Conservation (phyloP, 805 yeast species). For the Starmerella powellii region DNA sequence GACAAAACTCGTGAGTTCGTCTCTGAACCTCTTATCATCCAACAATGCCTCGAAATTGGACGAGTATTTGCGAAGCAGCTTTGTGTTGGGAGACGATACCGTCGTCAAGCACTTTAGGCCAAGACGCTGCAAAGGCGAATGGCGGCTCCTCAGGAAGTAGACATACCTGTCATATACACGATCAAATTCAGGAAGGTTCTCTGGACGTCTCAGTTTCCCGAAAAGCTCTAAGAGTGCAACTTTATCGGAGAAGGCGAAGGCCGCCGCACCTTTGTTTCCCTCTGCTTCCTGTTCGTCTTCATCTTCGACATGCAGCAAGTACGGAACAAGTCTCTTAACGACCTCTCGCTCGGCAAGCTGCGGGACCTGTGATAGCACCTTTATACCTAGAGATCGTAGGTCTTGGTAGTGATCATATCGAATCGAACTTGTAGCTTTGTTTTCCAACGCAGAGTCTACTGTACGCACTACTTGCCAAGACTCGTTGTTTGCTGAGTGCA, state of each 20-base stretch:
- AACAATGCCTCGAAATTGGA: slow-evolving; percentile 63
- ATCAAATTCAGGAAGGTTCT: slow-evolving; percentile 40
- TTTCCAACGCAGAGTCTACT: slow-evolving; percentile 1
- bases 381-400: slow-evolving; percentile 45
- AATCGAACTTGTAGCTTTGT: neutral
- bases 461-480: neutral
- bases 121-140: slow-evolving; percentile 50
- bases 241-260: slow-evolving; percentile 23
- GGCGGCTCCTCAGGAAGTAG: slow-evolving; percentile 48
- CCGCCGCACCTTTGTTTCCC: too few relatives aligned
- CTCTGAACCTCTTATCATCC: slow-evolving; percentile 75
- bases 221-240: slow-evolving; percentile 45
- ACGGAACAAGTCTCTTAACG: slow-evolving; percentile 40
- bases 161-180: slow-evolving; percentile 45
- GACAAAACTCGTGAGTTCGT: slow-evolving; percentile 61
- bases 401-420: slow-evolving; percentile 14
- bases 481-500: neutral
- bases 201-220: slow-evolving; percentile 51
- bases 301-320: slow-evolving; percentile 32
- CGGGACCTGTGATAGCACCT: slow-evolving; percentile 48
- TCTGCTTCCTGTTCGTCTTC: slow-evolving; percentile 19
- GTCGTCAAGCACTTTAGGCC: slow-evolving; percentile 62
- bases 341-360: slow-evolving; percentile 57
- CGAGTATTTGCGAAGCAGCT: slow-evolving; percentile 45
- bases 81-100: slow-evolving; percentile 39